Conservation (phyloP, 2,329 filamentous ascomycete genomes). For the Fusarium praegraminearum region DNA sequence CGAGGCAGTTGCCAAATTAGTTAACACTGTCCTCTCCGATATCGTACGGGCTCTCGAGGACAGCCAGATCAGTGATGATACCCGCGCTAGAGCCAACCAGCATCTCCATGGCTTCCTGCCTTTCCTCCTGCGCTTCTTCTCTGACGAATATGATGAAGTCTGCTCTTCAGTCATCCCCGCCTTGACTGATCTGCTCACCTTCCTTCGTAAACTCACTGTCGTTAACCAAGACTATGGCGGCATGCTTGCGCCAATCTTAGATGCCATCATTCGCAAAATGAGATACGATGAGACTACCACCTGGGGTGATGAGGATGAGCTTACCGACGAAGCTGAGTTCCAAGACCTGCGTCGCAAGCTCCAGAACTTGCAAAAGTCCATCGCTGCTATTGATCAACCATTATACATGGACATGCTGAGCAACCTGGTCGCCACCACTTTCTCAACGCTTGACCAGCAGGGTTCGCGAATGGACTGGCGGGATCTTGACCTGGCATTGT, state of each 20-base stretch:
- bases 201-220: constrained; percentile 82
- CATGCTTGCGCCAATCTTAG: constrained; percentile 88
- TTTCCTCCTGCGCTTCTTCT: constrained; percentile 91
- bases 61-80: constrained; percentile 68
- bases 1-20: constrained; percentile 93
- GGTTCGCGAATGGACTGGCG: constrained; percentile 88
- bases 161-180: constrained; percentile 96
- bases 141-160: constrained; percentile 97
- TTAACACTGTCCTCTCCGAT: constrained; percentile 89
- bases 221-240: constrained; percentile 81
- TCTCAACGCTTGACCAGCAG: constrained; percentile 81
- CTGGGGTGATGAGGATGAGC: constrained; percentile 94
- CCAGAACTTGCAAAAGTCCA: constrained; percentile 90
- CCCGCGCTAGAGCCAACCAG: constrained; percentile 80
- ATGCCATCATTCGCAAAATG: constrained; percentile 96
- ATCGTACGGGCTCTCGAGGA: constrained; percentile 88
- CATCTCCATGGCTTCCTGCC: constrained; percentile 87
- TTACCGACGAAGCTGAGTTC: constrained; percentile 97
- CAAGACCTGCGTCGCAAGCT: constrained; percentile 92
- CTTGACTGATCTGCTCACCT: constrained; percentile 90
- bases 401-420: constrained; percentile 91
- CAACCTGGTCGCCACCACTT: constrained; percentile 87
- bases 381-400: constrained; percentile 87
- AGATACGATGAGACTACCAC: constrained; percentile 94
- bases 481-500: constrained; percentile 90